Base-by-base conservation (phyloP, 164 flowering plant genomes). In the Annona squamosa region DNA sequence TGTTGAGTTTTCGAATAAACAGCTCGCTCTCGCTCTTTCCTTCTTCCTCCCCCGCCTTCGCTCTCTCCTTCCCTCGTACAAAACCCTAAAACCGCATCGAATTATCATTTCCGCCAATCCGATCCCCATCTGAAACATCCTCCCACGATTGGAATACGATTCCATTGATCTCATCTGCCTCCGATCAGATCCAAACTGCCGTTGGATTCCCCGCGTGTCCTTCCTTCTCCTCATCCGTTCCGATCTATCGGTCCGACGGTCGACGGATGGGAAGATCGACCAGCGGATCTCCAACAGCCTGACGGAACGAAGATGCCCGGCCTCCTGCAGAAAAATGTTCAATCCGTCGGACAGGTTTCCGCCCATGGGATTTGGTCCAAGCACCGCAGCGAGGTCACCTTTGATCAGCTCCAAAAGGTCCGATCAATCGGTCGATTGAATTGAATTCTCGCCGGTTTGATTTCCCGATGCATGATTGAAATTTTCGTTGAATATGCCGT, bases 351-450 rank as follows among this genome's bases (percentile, higher is more conserved):
- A 76, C 78, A 82, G 68, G 75, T 82, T 70, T 82, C 87, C 12
- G 71, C 75, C 9, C 80, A 86, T 71, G 96, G 90, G 9, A 88
- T 92, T 82, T 91, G 99, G 98, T 89, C 99, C 7, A 89, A 87
- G 78, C 88, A 88, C 63, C 81, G 86, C n/a, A 91, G 85, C 63
- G 90, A 85, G 74, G 80, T 95, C 73, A 81, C 88, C 84, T 87
- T 80, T 78, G 87, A 88, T 84, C 97, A 88, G 86, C 94, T 95
- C 73, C 93, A 91, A 83, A 93, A 95, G 97, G 99, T 95, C 44
- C 46, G 46, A 41, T 52, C 59, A 16, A 52, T 52, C 59, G 59
- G 59, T 52, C 59, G 13, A 52, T 66, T 66, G 48, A 10, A 52
- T 66, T 66, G 48, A 44, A 44, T 66, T 2, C 46, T 46, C 4